Base-by-base conservation (phyloP, 768 basidiomycete genomes). In the Sistotremastrum suecicum region DNA sequence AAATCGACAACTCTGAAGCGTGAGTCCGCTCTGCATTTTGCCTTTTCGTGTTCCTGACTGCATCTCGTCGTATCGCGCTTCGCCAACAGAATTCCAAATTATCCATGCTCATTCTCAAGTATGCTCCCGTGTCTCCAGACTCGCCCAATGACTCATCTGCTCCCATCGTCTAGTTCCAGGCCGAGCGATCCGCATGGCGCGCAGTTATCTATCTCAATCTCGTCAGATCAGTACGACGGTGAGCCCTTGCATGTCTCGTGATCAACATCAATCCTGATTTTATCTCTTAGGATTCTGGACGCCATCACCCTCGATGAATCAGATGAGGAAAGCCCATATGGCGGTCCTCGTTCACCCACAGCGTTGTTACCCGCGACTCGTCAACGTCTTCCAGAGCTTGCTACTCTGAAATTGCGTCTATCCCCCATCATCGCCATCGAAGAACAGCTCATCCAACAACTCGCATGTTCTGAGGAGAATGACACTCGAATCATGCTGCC, bases 131-230 rank as follows among this genome's bases (percentile, higher is more conserved):
- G 20, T 20, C 20, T 20, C 20, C 20, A 20, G 20, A 2, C 20
- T 20, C 20, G 20, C 2, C 20, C 20, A 20, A 20, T 20, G 20
- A 20, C 20, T 20, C 20, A 20, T 20, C 20, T 20, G 20, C 20
- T 20, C 20, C 20, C 20, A 20, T 20, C 20, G 20, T 20, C 20
- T 20, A 20, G 20, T 88, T 90, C 60, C 76, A 75, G 52, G 76
- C 80, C 11, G 86, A 89, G 58, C 72, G 86, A 50, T 76, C 83
- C 46, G 83, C 85, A 31, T 90, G 86, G 86, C 77, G 86, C 44
- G 74, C 83, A 42, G 85, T 90, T 53, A 83, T 90, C 55, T 90
- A 89, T 64, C 73, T 89, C 50, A 90, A 90, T 62, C 70, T 90
- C 51, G 81, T 88, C 49, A 78, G 80, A 58, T 90, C 86, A 49